These are phyloP conservation scores for Phytophthora pistaciae DNA, from an alignment of 352 stramenopile species.

Conservation along the genomic window DNA sequence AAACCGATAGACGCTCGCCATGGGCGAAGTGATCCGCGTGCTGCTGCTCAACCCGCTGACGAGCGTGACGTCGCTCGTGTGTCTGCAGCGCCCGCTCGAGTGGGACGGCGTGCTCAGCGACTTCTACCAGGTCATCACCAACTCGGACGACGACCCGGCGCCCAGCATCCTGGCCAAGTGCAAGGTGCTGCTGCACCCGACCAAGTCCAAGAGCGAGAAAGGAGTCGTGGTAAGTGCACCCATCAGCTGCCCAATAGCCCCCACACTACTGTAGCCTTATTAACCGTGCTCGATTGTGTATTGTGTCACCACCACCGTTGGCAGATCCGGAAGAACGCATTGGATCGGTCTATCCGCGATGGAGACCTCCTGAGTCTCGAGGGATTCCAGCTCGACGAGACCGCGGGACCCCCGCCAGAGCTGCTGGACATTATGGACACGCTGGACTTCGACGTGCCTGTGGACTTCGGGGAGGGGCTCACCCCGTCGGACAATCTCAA, in stretches of 20 bases:
- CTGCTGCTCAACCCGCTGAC: constrained; percentile 81
- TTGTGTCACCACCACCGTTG: background rate
- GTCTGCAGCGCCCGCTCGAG: constrained; percentile 80
- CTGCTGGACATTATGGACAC: constrained; percentile 78
- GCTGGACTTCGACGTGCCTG: constrained; percentile 65
- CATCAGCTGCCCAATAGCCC: background rate
- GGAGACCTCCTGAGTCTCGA: constrained; percentile 81
- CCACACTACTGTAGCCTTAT: background rate
- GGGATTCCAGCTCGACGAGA: constrained; percentile 56
- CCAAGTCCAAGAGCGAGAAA: constrained; percentile 86
- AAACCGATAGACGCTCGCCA: constrained; percentile 32
- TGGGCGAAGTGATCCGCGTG: constrained; percentile 86
- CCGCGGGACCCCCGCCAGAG: constrained; percentile 63
- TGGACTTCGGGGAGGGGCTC: constrained; percentile 39
- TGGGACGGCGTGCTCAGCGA: constrained; percentile 80
- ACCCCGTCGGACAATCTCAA: constrained; percentile 34
- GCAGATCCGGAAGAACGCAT: constrained; percentile 72
- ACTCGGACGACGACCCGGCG: constrained; percentile 80
- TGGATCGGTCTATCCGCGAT: constrained; percentile 86
- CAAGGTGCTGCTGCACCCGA: constrained; percentile 82
- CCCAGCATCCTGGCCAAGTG: constrained; percentile 66
- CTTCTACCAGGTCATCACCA: constrained; percentile 87
- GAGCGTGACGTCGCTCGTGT: constrained; percentile 77
- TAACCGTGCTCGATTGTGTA: background rate
- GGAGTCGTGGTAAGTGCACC: constrained; percentile 61